Percentiles rank a stretch among this genome's conserved stretches.
Conservation (phyloP, 1,139 yeast genomes). For the Yamadazyma jaroonii region DNA sequence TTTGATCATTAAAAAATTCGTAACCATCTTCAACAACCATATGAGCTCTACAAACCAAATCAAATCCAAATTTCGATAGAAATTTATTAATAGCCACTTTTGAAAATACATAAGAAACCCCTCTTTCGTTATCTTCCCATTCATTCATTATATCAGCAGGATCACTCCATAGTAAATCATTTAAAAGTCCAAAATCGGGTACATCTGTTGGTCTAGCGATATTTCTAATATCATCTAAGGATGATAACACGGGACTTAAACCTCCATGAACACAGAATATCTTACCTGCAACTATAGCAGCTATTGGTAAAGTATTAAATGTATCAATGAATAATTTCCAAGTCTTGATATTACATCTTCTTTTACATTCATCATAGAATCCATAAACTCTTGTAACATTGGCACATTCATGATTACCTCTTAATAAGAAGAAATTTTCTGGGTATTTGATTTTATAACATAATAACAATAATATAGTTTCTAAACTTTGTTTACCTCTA, state of each 20-base stretch:
- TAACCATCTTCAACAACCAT: conserved; percentile 99
- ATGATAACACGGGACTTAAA: conserved; percentile 82
- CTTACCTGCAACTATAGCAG: conserved; percentile 94
- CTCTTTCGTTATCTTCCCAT: conserved; percentile 98
- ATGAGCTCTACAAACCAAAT: conserved; percentile 94
- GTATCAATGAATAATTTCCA: conserved; percentile 95
- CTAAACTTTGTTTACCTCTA: conserved; percentile 91
- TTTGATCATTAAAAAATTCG: conserved; percentile 91
- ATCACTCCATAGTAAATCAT: conserved; percentile 93
- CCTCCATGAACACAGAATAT: conserved; percentile 99
- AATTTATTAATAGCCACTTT: conserved; percentile 91
- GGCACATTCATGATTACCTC: conserved; percentile 98
- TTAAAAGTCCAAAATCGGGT: conserved; percentile 90
- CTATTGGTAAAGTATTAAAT: conserved; percentile 89
- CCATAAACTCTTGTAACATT: conserved; percentile 95
- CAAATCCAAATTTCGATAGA: conserved; percentile 82
- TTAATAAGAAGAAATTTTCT: conserved; percentile 84
- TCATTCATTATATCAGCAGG: conserved; percentile 94
- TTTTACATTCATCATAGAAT: conserved; percentile 94
- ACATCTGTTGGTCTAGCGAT: conserved; percentile 96
- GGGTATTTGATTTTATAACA: conserved; percentile 96
- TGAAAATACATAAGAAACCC: conserved; percentile 94
- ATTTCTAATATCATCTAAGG: conserved; percentile 87
- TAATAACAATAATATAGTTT: conserved; percentile 77
- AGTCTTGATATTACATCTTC: conserved; percentile 86